Conservation (phyloP, 2,329 filamentous ascomycete species). For the Gyromitra esculenta region DNA sequence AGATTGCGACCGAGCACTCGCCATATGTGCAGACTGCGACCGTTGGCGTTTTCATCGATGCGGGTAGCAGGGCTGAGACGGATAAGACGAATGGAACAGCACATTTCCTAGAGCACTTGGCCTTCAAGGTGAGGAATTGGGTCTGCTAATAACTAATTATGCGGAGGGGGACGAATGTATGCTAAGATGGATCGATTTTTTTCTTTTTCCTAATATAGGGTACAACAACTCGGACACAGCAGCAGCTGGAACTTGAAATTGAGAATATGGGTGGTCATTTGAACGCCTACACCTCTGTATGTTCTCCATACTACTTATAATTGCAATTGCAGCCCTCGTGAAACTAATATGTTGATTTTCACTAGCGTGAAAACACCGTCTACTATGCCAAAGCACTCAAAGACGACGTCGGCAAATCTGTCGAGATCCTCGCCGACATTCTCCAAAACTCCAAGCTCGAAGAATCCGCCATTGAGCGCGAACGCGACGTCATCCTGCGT, state of each 20-base stretch:
- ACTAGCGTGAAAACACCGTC: constrained; percentile 95
- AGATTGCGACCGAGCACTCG: constrained; percentile 98
- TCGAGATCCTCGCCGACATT: constrained; percentile 98
- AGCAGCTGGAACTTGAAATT: constrained; percentile 98
- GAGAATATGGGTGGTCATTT: constrained; percentile 99
- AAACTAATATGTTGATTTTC: constrained; percentile 31
- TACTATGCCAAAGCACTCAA: constrained; percentile 99
- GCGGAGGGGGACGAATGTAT: constrained; percentile 12
- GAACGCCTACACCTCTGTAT: constrained; percentile 98
- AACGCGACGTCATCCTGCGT: constrained; percentile 97
- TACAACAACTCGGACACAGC: constrained; percentile 91
- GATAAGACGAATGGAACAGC: constrained; percentile 98
- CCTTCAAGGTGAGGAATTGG: constrained; percentile 83
- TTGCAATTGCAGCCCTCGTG: constrained; percentile 35
- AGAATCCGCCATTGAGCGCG: constrained; percentile 88
- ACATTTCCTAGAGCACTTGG: constrained; percentile 99
- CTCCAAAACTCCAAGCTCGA: constrained; percentile 99
- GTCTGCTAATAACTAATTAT: neutral
- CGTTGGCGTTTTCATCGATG: constrained; percentile 99
- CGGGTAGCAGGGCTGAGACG: constrained; percentile 96
- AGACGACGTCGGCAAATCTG: constrained; percentile 91
- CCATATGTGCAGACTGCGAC: constrained; percentile 98
- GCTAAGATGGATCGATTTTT: constrained; percentile 19
- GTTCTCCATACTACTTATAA: constrained; percentile 58
- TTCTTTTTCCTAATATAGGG: constrained; percentile 67